Evolutionary conservation across 2,329 filamentous ascomycete genomes (phyloP).

Genomic region (Xenoacremonium recifei): DNA sequence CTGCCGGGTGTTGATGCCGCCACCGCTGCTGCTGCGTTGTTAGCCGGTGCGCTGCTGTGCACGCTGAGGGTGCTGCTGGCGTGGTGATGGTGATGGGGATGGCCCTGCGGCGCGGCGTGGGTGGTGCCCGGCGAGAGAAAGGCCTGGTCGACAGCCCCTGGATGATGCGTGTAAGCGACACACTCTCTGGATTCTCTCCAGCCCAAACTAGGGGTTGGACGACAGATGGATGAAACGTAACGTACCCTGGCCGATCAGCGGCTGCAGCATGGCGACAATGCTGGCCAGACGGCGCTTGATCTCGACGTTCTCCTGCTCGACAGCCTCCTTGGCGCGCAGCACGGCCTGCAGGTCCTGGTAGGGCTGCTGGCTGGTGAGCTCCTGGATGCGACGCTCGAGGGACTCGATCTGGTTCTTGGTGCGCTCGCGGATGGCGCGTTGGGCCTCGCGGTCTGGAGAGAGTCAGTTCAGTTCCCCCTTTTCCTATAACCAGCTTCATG

Average conservation of each 20-base stretch:
- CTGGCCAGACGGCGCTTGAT: slow-evolving; percentile 67
- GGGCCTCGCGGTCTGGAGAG: slow-evolving; percentile 72
- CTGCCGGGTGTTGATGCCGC: slow-evolving; percentile 25
- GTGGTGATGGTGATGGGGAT: too few relatives aligned
- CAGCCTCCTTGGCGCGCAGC: slow-evolving; percentile 71
- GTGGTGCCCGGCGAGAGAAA: slow-evolving; percentile 33
- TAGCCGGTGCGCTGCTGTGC: slow-evolving; percentile 15
- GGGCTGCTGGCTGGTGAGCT: slow-evolving; percentile 76
- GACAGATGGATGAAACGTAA: too few relatives aligned
- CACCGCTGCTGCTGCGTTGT: slow-evolving; percentile 26
- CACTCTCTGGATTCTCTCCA: too few relatives aligned
- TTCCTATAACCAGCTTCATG: background rate
- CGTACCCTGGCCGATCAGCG: slow-evolving; percentile 43
- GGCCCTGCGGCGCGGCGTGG: too few relatives aligned
- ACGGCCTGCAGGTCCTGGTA: slow-evolving; percentile 80
- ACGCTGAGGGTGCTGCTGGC: slow-evolving; percentile 13
- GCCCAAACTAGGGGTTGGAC: too few relatives aligned
- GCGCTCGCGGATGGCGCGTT: slow-evolving; percentile 79
- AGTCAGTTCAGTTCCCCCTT: slow-evolving; percentile 12
- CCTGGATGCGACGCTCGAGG: slow-evolving; percentile 69
- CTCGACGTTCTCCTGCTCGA: slow-evolving; percentile 77
- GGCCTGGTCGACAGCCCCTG: slow-evolving; percentile 27
- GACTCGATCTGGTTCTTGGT: slow-evolving; percentile 77
- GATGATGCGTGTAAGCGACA: too few relatives aligned
- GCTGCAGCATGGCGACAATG: slow-evolving; percentile 63